Percentiles rank a stretch among this genome's conserved stretches.
These are phyloP conservation scores for Echria macrotheca DNA, from an alignment of 495 filamentous ascomycete species.

Conservation along the genomic window DNA sequence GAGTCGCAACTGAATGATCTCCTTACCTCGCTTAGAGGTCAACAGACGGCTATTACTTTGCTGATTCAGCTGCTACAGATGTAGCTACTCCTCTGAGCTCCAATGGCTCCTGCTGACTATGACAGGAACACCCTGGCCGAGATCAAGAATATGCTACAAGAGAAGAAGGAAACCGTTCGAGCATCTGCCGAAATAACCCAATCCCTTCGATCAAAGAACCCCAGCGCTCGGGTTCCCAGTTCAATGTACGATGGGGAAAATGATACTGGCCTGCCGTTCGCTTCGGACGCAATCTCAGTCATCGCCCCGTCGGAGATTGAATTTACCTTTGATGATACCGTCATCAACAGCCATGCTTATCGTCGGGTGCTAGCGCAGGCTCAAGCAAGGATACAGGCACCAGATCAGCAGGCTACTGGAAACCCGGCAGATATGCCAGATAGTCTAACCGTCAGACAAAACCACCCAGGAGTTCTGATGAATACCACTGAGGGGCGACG, in stretches of 20 bases:
- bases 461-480: too few species aligned
- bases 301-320: constrained; percentile 5
- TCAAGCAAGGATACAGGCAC: not conserved
- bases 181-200: not conserved
- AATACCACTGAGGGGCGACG: too few species aligned
- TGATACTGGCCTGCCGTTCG: too few species aligned
- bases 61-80: constrained; percentile 5
- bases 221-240: not conserved
- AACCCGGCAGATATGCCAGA: too few species aligned
- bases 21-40: not conserved
- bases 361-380: not conserved
- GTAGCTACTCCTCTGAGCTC: not conserved
- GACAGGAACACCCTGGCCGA: constrained; percentile 6
- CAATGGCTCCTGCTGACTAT: not conserved
- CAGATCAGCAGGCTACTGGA: too few species aligned
- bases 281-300: not conserved
- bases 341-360: not conserved
- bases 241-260: not conserved
- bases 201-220: constrained; percentile 2
- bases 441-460: too few species aligned
- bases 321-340: constrained; percentile 5
- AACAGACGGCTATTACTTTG: constrained; percentile 4
- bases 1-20: constrained; percentile 6
- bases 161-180: not conserved
- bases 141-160: constrained; percentile 1